Conservation (phyloP, 2,329 filamentous ascomycete genomes). For the Ampelomyces quisqualis region DNA sequence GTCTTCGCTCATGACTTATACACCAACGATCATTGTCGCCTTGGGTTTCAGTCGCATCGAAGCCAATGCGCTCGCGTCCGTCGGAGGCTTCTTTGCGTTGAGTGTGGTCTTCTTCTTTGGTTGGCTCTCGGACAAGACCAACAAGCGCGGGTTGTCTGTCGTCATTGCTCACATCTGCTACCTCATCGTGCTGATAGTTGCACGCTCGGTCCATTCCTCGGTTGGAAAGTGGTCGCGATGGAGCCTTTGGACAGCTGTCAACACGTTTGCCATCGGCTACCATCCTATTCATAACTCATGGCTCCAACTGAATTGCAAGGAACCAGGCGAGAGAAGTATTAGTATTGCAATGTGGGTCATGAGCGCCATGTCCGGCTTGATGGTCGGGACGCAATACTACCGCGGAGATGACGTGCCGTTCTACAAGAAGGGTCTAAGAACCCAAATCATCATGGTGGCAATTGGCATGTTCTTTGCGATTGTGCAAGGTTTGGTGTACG, state of each 20-base stretch:
- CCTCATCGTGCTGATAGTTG: slow-evolving; percentile 48
- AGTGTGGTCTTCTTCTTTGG: slow-evolving; percentile 53
- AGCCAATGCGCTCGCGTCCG: slow-evolving; percentile 52
- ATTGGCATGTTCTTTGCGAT: slow-evolving; percentile 46
- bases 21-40: slow-evolving; percentile 47
- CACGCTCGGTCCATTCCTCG: slow-evolving; percentile 46
- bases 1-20: slow-evolving; percentile 56
- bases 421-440: slow-evolving; percentile 49
- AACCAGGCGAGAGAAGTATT: slow-evolving; percentile 52
- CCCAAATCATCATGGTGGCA: slow-evolving; percentile 50
- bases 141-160: slow-evolving; percentile 48
- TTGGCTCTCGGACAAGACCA: slow-evolving; percentile 51
- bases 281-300: slow-evolving; percentile 57
- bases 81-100: slow-evolving; percentile 48
- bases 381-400: slow-evolving; percentile 56
- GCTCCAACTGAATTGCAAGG: slow-evolving; percentile 55
- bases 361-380: slow-evolving; percentile 54
- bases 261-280: slow-evolving; percentile 55
- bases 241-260: slow-evolving; percentile 55
- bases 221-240: slow-evolving; percentile 53
- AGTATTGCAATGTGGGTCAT: slow-evolving; percentile 56
- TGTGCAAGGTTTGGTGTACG: slow-evolving; percentile 47
- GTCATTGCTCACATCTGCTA: slow-evolving; percentile 51
- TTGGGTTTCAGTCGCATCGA: slow-evolving; percentile 50
- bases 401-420: slow-evolving; percentile 47